Evolutionary conservation across 148 eudicot species (phyloP), one percentile per base, ranked within the genome.

Genomic region (Amaranthus cruentus): DNA sequence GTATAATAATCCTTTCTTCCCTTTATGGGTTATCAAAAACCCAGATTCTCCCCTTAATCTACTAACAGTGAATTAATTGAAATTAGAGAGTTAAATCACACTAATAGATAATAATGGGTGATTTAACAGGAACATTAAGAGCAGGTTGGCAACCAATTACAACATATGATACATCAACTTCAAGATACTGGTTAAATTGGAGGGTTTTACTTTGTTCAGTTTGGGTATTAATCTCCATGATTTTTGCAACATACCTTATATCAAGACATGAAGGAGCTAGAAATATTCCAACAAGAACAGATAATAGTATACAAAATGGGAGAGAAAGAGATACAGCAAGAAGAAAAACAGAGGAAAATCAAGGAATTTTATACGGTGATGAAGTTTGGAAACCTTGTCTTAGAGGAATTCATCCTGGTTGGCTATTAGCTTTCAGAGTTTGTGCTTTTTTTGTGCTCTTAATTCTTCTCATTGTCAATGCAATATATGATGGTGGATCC

Each of bases 121-220:
- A 80, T 46, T 79, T 85, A 69, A 70, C 89, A 85, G 90, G 89
- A 79, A 75, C 73, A 68, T 28, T 28, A 28, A 28, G 38, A 28
- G 38, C 38, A 28, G 38, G 38, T 28, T 28, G 38, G 38, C 38
- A 28, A 28, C 38, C 38, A 28, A 28, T 28, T 28, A 28, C 38
- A 0, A 73, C 87, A 15, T 78, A 73, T 0, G 83, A 90, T 42
- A 83, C 96, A 47, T 81, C 91, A 43, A 70, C 78, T 11, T 59
- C 88, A 65, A 85, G 82, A 58, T 91, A 91, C 77, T 95, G 98
- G 98, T 77, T 95, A 46, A 95, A 95, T 74, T 95, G 97, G 97
- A 86, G 97, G 77, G 78, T 88, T 54, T 73, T 86, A 10, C 51
- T 87, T 4, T 91, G 97, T 84, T 79, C 83, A 50, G n/a, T 83